A percentile compares a stretch with the other conserved stretches of the same genome.
These are phyloP conservation scores for Fagopyrum tataricum DNA, from an alignment of 148 eudicot species.

Conservation along the genomic window DNA sequence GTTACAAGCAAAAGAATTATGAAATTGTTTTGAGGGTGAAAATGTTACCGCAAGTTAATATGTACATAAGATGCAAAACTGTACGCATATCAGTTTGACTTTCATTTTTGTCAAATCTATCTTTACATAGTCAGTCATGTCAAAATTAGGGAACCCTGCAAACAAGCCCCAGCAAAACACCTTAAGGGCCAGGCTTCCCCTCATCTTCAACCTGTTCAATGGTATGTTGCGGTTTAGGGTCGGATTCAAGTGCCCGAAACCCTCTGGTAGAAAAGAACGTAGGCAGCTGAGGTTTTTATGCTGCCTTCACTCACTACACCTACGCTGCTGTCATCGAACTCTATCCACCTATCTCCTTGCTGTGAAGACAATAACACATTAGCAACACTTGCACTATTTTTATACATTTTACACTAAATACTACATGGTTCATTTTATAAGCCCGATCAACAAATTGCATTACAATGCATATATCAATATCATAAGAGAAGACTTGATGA, in stretches of 20 bases:
- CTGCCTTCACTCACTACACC: conserved; percentile 35
- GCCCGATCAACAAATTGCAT: too few relatives aligned
- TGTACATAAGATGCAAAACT: not conserved
- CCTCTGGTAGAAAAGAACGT: conserved; percentile 80
- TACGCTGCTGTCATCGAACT: conserved; percentile 69
- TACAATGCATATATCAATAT: too few relatives aligned
- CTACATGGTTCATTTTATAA: too few relatives aligned
- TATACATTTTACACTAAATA: too few relatives aligned
- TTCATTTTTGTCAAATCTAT: not conserved
- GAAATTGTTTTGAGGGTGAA: not conserved
- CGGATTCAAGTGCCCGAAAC: conserved; percentile 19
- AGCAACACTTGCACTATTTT: not conserved
- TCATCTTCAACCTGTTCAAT: not conserved
- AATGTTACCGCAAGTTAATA: not conserved
- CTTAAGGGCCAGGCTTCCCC: not conserved
- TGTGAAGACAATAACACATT: conserved; percentile 20
- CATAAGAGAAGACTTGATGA: too few relatives aligned
- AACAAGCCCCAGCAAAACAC: not conserved
- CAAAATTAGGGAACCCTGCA: conserved; percentile 1
- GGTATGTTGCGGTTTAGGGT: not conserved
- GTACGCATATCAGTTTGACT: not conserved
- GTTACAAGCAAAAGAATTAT: not conserved
- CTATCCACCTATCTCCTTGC: conserved; percentile 63
- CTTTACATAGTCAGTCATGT: not conserved
- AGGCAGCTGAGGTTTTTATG: conserved; percentile 69